Evolutionary conservation across 2,329 filamentous ascomycete genomes (phyloP), one percentile per base, ranked within the genome.

Genomic region (Trichoderma atrobrunneum): DNA sequence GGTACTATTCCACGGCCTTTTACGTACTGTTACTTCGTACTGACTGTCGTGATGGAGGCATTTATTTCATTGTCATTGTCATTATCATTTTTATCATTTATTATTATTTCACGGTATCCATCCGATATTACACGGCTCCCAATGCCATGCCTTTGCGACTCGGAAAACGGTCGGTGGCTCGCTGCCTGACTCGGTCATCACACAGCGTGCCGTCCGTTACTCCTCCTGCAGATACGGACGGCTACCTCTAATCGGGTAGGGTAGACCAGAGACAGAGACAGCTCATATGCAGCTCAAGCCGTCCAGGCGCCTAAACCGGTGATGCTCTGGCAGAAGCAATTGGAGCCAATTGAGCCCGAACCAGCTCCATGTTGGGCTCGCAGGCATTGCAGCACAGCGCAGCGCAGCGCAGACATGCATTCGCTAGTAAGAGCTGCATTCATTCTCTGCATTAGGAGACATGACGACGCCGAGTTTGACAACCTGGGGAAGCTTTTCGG

Each of bases 401-500:
- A 63, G 68, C 5, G 48, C 56, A 59, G 56, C 18, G 56, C 68
- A 64, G 68, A 71, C 59, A 63, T 71, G 68, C 68, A 64, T 12
- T 63, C 60, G 51, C 67, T 64, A 43, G 39, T 43, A 32, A 59
- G 24, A 64, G 43, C 59, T 64, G 68, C 68, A 71, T 71, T 64
- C 68, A 71, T 71, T 64, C 60, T 71, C 68, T 64, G 68, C 68
- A 71, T 71, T 39, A 48, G 59, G 67, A 62, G 24, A 39, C 56
- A 60, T 24, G 36, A 61, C 14, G 56, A 48, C 24, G 11, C 43
- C 18, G 48, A 64, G 34, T 63, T 71, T 64, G 68, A 64, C 68
- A 71, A 48, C 60, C 67, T 64, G 68, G 68, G 61, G 68, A 71
- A 64, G 68, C 61, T 43, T 62, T 63, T 71, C 68, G 68, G 68